Conservation (phyloP, 139 green algal species). For the Chlorella sorokiniana region DNA sequence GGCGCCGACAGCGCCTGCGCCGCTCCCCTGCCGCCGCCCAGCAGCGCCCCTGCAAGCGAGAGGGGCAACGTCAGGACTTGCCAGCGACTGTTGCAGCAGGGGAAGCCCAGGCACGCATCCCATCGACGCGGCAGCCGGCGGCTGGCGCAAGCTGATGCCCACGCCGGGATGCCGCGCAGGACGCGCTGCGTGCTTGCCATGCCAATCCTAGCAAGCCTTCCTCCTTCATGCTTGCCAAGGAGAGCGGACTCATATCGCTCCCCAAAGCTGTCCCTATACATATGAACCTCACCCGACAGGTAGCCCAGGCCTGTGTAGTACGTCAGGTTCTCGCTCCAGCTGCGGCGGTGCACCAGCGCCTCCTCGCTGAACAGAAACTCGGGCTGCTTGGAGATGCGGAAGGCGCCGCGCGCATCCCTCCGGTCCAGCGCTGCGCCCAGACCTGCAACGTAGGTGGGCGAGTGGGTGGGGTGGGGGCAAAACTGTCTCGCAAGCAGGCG, state of each 20-base stretch:
- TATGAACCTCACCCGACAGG: slow-evolving; percentile 57
- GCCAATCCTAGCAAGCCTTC: too few relatives aligned
- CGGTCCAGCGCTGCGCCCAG: slow-evolving; percentile 47
- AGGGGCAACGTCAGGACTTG: neutral
- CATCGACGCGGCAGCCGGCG: too few relatives aligned
- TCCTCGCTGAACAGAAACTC: slow-evolving; percentile 93
- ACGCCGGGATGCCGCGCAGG: too few relatives aligned
- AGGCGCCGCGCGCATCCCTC: slow-evolving; percentile 35
- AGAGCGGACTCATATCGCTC: too few relatives aligned
- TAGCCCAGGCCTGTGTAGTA: slow-evolving; percentile 92
- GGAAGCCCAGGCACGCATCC: neutral
- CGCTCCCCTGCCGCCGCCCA: slow-evolving; percentile 54
- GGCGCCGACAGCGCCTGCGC: slow-evolving; percentile 37
- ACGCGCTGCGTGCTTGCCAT: too few relatives aligned
- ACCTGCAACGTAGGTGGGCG: slow-evolving; percentile 6
- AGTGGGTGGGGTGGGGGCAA: neutral
- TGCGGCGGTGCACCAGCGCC: slow-evolving; percentile 66
- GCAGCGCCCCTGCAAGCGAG: slow-evolving; percentile 39
- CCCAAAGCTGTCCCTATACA: too few relatives aligned
- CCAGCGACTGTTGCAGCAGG: neutral
- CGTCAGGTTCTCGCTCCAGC: slow-evolving; percentile 88
- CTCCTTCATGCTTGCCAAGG: too few relatives aligned
- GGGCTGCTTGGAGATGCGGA: slow-evolving; percentile 71
- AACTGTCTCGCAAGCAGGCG: too few relatives aligned
- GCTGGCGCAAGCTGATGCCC: too few relatives aligned